These are phyloP conservation scores for Penicillium coffeae DNA, from an alignment of 495 filamentous ascomycete genomes.

Conservation along the genomic window DNA sequence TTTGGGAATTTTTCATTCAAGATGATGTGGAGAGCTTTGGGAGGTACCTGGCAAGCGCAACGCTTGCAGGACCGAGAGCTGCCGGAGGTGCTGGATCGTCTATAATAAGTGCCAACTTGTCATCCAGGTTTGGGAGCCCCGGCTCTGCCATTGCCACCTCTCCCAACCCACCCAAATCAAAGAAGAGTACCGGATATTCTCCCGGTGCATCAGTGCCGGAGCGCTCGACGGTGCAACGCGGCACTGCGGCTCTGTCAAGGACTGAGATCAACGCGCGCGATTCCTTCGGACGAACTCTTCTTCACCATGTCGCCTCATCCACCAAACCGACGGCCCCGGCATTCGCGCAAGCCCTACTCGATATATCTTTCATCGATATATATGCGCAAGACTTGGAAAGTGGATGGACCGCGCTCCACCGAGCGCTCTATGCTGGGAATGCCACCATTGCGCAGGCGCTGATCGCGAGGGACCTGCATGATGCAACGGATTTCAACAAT, in stretches of 20 bases:
- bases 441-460: constrained; percentile 78
- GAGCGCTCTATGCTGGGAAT: constrained; percentile 91
- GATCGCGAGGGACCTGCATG: constrained; percentile 67
- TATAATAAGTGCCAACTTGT: constrained; percentile 17
- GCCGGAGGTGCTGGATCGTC: constrained; percentile 24
- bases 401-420: constrained; percentile 92
- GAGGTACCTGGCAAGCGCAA: constrained; percentile 68
- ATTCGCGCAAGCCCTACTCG: constrained; percentile 74
- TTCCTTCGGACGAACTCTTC: constrained; percentile 69
- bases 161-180: constrained; percentile 41
- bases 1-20: constrained; percentile 94
- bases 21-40: constrained; percentile 92
- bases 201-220: constrained; percentile 27
- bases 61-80: constrained; percentile 35
- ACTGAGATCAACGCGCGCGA: constrained; percentile 81
- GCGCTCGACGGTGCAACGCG: constrained; percentile 16
- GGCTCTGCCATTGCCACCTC: constrained; percentile 45
- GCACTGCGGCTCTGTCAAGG: constrained; percentile 47
- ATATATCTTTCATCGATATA: constrained; percentile 79
- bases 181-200: constrained; percentile 27
- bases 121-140: constrained; percentile 45
- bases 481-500: constrained; percentile 52
- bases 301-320: constrained; percentile 80
- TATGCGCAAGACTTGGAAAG: constrained; percentile 84
- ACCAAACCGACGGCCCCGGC: constrained; percentile 58